Conservation (phyloP, 306 rosid genomes). For the Dalbergia cochinchinensis region DNA sequence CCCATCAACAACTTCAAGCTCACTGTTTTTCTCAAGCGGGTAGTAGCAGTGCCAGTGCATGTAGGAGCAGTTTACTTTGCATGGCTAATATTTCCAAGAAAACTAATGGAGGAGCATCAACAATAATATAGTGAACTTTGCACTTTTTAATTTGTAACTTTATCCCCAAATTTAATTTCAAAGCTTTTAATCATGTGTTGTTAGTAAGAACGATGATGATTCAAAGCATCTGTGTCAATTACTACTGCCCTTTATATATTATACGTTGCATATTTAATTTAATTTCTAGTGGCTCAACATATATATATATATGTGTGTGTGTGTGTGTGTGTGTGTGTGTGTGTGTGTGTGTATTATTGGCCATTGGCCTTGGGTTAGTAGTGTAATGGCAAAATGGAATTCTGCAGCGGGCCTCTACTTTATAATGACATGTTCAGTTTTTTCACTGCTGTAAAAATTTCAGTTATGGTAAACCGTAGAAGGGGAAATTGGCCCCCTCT, state of each 20-base stretch:
- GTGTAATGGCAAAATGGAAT: slow-evolving; percentile 36
- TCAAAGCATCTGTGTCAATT: slow-evolving; percentile 29
- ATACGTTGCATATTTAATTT: not conserved
- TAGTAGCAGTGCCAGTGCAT: slow-evolving; percentile 34
- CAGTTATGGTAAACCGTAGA: slow-evolving; percentile 39
- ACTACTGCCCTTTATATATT: not conserved
- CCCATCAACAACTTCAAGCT: slow-evolving; percentile 69
- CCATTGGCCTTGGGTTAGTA: not conserved
- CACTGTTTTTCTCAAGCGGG: slow-evolving; percentile 80
- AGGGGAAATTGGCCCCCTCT: slow-evolving; percentile 34
- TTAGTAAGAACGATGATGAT: slow-evolving; percentile 27
- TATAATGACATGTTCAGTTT: slow-evolving; percentile 12
- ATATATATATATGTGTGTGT: too few relatives aligned
- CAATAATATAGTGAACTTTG: slow-evolving; percentile 44
- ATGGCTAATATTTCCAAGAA: slow-evolving; percentile 42
- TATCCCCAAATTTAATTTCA: slow-evolving; percentile 37
- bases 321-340: too few relatives aligned
- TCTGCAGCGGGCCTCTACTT: slow-evolving; percentile 14
- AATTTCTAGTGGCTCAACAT: not conserved
- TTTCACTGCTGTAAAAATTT: slow-evolving; percentile 48
- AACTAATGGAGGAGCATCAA: slow-evolving; percentile 48
- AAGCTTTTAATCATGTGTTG: slow-evolving; percentile 12
- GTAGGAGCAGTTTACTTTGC: slow-evolving; percentile 53
- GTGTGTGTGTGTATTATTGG: too few relatives aligned
- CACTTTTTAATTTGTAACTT: slow-evolving; percentile 17